Conservation (phyloP, 1,139 yeast species). For the Yamadazyma taylorii region DNA sequence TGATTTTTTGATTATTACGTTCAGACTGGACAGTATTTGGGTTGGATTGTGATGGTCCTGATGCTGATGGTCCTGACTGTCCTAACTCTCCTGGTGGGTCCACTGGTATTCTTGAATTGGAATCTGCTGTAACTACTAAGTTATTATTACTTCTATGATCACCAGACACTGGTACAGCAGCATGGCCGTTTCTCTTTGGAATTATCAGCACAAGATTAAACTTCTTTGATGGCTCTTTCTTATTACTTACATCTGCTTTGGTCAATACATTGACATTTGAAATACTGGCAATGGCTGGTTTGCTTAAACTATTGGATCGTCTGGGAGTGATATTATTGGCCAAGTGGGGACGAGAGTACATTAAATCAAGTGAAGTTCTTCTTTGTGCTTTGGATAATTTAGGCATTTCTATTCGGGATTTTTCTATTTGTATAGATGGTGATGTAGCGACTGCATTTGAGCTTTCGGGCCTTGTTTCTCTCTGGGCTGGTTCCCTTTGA, state of each 20-base stretch:
- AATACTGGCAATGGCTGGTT: conserved; percentile 33
- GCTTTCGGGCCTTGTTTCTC: too few relatives aligned
- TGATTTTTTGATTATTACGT: too few relatives aligned
- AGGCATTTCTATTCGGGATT: conserved; percentile 19
- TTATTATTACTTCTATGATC: too few relatives aligned
- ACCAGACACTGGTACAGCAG: not conserved
- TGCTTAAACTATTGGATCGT: conserved; percentile 22
- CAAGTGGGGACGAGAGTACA: conserved; percentile 20
- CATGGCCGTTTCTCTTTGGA: conserved; percentile 8
- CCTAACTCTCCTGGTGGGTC: too few relatives aligned
- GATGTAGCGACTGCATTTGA: too few relatives aligned
- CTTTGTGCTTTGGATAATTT: conserved; percentile 25
- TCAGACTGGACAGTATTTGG: too few relatives aligned
- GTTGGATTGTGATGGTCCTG: too few relatives aligned
- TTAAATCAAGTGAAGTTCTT: conserved; percentile 34
- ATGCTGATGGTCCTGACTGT: too few relatives aligned
- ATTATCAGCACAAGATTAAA: conserved; percentile 15
- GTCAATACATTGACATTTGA: conserved; percentile 38
- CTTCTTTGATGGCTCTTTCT: conserved; percentile 3
- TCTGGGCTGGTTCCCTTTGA: too few relatives aligned
- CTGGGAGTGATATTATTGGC: conserved; percentile 5
- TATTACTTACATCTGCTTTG: conserved; percentile 22
- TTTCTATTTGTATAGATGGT: too few relatives aligned
- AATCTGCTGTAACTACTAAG: too few relatives aligned
- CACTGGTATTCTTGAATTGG: too few relatives aligned